Conservation (phyloP, 2,329 filamentous ascomycete genomes). For the Sordariomycetes sp. region DNA sequence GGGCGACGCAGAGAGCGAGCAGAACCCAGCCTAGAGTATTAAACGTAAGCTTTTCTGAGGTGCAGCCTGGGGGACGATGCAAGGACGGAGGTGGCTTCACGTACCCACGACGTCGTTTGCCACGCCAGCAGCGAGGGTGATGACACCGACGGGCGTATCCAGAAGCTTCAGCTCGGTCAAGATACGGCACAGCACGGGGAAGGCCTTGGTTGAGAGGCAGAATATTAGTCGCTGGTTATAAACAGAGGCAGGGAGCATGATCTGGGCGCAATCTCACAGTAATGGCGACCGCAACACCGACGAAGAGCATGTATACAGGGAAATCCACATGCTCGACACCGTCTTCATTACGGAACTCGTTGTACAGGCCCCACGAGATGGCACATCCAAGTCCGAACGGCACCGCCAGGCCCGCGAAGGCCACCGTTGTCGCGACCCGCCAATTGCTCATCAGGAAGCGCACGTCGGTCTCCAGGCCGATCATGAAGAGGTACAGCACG, state of each 20-base stretch:
- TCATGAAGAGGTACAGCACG: constrained; percentile 77
- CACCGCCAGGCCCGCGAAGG: constrained; percentile 66
- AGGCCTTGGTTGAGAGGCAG: constrained; percentile 28
- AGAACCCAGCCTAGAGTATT: constrained; percentile 57
- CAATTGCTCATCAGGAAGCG: constrained; percentile 70
- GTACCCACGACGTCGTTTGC: constrained; percentile 64
- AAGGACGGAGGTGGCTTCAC: constrained; percentile 1
- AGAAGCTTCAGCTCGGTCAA: constrained; percentile 84
- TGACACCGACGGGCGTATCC: constrained; percentile 72
- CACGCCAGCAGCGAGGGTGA: constrained; percentile 81
- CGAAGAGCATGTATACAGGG: constrained; percentile 56
- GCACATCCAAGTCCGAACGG: constrained; percentile 76
- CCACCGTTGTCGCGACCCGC: constrained; percentile 68
- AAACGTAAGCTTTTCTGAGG: neutral
- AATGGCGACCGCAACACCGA: constrained; percentile 88
- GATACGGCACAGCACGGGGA: constrained; percentile 90
- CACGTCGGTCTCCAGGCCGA: constrained; percentile 79
- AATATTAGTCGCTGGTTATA: neutral
- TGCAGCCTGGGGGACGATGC: no score
- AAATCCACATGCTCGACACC: constrained; percentile 32
- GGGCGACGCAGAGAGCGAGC: constrained; percentile 81
- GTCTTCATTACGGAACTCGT: constrained; percentile 49
- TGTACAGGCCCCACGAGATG: constrained; percentile 71
- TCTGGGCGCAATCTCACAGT: constrained; percentile 32
- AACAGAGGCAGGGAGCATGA: neutral